Evolutionary conservation across 225 moss, liverwort and hornwort genomes (phyloP), one percentile per base, ranked within the genome.

Genomic region (Rhytidiadelphus loreus): DNA sequence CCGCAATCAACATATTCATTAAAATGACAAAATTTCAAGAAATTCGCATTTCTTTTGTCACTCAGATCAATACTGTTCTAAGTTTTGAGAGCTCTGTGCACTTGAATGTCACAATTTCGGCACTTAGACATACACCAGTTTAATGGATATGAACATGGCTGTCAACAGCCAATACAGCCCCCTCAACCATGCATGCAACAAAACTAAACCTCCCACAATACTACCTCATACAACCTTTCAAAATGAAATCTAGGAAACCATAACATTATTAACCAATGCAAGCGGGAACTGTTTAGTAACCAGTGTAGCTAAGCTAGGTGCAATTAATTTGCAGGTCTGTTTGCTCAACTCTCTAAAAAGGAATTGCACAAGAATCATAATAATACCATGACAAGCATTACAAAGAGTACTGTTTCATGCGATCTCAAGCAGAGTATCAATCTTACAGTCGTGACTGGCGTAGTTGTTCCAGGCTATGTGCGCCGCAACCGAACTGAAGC

Each of bases 381-480:
- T 15, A 19, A 83, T 22, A 84, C 16, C 11, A 24, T 29, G 66
- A 53, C 65, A 37, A 83, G 53, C 25, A 53, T 68, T 66, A 24
- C n/a, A 50, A 56, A 82, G 44, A 63, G 29, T 12, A 19, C 11
- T 61, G n/a, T 30, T 55, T 80, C 43, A 23, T 25, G 46, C 21
- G 19, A 72, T n/a, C n/a, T n/a, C n/a, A n/a, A 73, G 59, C 16
- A 56, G 79, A 78, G 72, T 21, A 88, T 86, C 78, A 83, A 8
- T 8, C 91, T 89, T 85, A 91, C 91, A 63, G 85, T 91, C 91
- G 10, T 87, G 66, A 8, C 37, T 5, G 20, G 61, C 82, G 89
- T 91, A 91, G 48, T 43, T 76, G 76, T 91, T 91, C 55, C 86
- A 89, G 9, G 71, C 91, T 65, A 80, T 58, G 75, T 84, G 87